Conservation (phyloP, 495 filamentous ascomycete genomes). For the Viridothelium virens region DNA sequence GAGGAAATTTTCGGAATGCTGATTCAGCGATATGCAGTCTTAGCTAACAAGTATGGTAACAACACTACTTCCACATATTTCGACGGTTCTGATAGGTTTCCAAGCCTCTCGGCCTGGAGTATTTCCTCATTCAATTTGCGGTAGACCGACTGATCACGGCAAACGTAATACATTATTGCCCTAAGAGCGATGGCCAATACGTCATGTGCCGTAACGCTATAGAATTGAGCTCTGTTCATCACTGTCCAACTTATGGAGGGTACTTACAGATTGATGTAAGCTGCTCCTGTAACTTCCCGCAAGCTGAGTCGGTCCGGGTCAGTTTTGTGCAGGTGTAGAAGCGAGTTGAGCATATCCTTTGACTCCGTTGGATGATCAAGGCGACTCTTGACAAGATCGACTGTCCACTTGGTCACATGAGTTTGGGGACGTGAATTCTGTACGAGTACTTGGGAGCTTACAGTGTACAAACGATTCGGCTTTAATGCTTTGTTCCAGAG, state of each 20-base stretch:
- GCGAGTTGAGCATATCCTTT: not conserved
- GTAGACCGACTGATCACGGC: constrained; percentile 14
- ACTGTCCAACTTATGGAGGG: not conserved
- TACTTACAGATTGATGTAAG: not conserved
- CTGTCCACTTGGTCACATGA: not conserved
- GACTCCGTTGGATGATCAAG: not conserved
- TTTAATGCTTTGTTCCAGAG: not conserved
- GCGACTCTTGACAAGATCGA: not conserved
- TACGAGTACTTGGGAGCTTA: not conserved
- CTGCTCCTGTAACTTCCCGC: not conserved
- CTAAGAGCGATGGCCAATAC: constrained; percentile 19
- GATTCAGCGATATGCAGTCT: too few relatives aligned
- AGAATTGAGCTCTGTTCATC: not conserved
- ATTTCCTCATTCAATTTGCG: constrained; percentile 17
- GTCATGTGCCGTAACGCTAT: constrained; percentile 12
- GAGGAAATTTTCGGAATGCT: constrained; percentile 31
- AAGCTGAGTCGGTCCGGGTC: not conserved
- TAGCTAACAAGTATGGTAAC: constrained; percentile 24
- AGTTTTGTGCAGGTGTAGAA: not conserved
- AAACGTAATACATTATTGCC: constrained; percentile 25
- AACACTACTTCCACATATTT: constrained; percentile 19
- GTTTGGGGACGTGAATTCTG: not conserved
- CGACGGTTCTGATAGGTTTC: constrained; percentile 35
- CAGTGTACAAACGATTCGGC: not conserved
- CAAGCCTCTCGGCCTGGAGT: constrained; percentile 24